Evolutionary conservation across 163 green algal species (phyloP).

Genomic region (Prototheca wickerhamii): DNA sequence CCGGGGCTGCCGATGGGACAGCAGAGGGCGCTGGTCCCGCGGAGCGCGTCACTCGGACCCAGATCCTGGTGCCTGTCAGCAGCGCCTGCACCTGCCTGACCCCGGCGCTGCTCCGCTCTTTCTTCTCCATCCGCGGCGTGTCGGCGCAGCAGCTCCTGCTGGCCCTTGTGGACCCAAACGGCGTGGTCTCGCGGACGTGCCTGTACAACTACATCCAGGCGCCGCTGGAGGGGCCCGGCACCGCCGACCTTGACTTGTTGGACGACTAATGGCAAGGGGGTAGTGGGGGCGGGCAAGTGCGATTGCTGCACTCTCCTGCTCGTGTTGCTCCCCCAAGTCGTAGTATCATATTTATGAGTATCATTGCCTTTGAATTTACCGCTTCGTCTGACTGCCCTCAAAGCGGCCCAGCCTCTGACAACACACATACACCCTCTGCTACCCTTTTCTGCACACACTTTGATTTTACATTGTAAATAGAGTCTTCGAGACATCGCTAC

Average conservation of each 20-base stretch:
- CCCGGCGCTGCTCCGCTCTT: conserved; percentile 16
- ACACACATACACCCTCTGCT: too few species aligned
- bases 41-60: conserved; percentile 5
- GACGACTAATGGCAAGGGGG: too few species aligned
- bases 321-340: background rate
- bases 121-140: conserved; percentile 24
- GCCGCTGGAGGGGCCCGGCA: conserved; percentile 28
- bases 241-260: conserved; percentile 20
- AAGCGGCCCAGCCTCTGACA: too few species aligned
- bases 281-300: too few species aligned
- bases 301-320: too few species aligned
- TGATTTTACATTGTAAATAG: too few species aligned
- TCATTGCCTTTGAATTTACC: too few species aligned
- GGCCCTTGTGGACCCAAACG: conserved; percentile 27
- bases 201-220: conserved; percentile 27
- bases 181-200: conserved; percentile 24
- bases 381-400: too few species aligned
- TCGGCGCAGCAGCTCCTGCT: conserved; percentile 35
- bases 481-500: too few species aligned
- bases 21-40: background rate
- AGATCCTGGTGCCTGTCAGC: conserved; percentile 28
- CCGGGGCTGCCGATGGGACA: background rate
- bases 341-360: too few species aligned
- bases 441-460: too few species aligned
- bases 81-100: conserved; percentile 17